Percentiles rank a stretch among this genome's conserved stretches.
Evolutionary conservation across 2,329 filamentous ascomycete genomes (phyloP).

Genomic region (Hymenoscyphus fraxineus): DNA sequence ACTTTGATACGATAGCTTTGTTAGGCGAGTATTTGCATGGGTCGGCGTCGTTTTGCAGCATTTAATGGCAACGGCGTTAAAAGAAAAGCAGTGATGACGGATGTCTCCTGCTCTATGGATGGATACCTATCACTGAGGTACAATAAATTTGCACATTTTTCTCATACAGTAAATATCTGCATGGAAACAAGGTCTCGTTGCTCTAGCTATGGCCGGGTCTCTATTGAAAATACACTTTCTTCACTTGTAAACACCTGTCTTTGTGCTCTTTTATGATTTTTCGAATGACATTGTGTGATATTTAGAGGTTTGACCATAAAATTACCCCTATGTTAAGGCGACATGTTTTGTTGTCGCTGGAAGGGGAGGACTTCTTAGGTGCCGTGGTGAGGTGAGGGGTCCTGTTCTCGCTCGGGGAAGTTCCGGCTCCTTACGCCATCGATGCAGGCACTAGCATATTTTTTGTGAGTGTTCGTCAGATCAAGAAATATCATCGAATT

Average conservation of each 20-base stretch:
- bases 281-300: not conserved
- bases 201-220: not conserved
- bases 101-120: constrained; percentile 6
- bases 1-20: constrained; percentile 15
- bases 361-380: too few species aligned
- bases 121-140: constrained; percentile 10
- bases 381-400: not conserved
- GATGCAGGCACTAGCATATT: not conserved
- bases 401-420: not conserved
- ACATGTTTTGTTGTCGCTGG: not conserved
- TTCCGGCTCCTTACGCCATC: not conserved
- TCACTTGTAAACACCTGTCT: not conserved
- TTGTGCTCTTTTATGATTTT: not conserved
- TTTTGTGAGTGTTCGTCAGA: not conserved
- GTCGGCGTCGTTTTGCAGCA: constrained; percentile 22
- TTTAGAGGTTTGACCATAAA: not conserved
- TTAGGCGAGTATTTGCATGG: constrained; percentile 20
- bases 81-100: constrained; percentile 8
- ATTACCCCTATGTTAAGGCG: not conserved
- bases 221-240: not conserved
- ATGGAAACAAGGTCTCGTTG: not conserved
- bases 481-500: not conserved
- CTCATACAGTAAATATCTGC: not conserved
- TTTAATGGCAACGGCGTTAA: constrained; percentile 19
- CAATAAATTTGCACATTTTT: constrained; percentile 13